Evolutionary conservation across 1,139 yeast species (phyloP), one percentile per base, ranked within the genome.

Genomic region (Meyerozyma smithsonii): DNA sequence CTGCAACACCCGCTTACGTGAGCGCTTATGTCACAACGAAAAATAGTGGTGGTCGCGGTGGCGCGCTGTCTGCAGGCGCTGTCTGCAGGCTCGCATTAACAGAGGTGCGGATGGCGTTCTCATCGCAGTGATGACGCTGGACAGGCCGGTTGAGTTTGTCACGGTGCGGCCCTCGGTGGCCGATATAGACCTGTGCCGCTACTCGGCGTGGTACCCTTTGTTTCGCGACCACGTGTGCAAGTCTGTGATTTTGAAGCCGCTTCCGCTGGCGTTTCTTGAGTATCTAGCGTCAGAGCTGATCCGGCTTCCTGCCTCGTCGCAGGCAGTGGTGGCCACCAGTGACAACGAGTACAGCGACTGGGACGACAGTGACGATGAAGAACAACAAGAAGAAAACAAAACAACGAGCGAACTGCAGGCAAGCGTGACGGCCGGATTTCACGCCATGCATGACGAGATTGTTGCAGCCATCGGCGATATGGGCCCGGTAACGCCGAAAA

Each of bases 231-330:
- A 79, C 45, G 61, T 76, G 0, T 78, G 55, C 77, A 71, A 74
- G 38, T 66, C 87, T 0, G 59, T 64, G 24, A 69, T 89, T 5
- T 58, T 90, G 20, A 67, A 62, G 40, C 88, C 94, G 0, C 57
- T 88, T 5, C 95, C 96, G 0, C 51, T 61, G 20, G 69, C 65
- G 17, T 92, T 92, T 54, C 58, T 89, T 2, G 75, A 78, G 8
- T 92, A 90, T 55, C 61, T 92, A 41, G 69, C 74, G 19, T 73
- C 80, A 32, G 98, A 92, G 49, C 92, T 95, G 16, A 86, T 92
- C 36, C 66, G 64, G 35, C 62, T 92, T 32, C 92, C 92, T 0
- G 64, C 64, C 32, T 65, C 66, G 16, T 64, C 66, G 5, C 68
- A 61, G 6, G 54, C 61, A 5, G 52, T 59, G 25, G 62, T 67